Conservation (phyloP, 306 rosid species). For the Castanopsis chinensis region DNA sequence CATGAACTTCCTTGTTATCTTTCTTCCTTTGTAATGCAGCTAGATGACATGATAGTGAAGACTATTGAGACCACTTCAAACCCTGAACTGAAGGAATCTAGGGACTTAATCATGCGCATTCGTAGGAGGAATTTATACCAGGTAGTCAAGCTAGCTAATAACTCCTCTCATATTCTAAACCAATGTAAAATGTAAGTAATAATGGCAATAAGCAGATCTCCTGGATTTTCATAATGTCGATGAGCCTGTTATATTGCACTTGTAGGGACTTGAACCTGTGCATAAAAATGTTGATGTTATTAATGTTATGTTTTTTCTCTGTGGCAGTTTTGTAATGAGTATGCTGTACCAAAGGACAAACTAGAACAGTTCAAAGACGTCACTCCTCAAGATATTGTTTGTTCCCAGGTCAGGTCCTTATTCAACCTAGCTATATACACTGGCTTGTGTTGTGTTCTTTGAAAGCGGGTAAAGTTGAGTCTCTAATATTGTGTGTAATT, state of each 20-base stretch:
- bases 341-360: conserved; percentile 88
- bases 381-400: conserved; percentile 89
- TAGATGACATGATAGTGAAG: conserved; percentile 82
- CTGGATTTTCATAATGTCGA: neutral
- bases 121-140: conserved; percentile 88
- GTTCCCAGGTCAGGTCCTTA: conserved; percentile 65
- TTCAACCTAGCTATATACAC: conserved; percentile 7
- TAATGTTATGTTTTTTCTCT: neutral
- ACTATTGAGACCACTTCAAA: conserved; percentile 75
- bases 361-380: conserved; percentile 72
- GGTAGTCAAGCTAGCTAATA: conserved; percentile 36
- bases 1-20: neutral
- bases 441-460: conserved; percentile 17
- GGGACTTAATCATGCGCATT: conserved; percentile 76
- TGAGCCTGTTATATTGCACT: neutral
- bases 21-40: conserved; percentile 52
- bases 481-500: conserved; percentile 3
- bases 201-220: neutral
- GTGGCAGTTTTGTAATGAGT: conserved; percentile 83
- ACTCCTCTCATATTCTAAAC: neutral
- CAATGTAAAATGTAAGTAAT: neutral
- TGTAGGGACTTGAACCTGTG: neutral
- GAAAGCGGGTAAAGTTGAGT: conserved; percentile 3
- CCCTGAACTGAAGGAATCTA: conserved; percentile 70
- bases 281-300: too few relatives aligned